Base-by-base conservation (phyloP, 2,329 filamentous ascomycete genomes). In the Cercospora citrullina region DNA sequence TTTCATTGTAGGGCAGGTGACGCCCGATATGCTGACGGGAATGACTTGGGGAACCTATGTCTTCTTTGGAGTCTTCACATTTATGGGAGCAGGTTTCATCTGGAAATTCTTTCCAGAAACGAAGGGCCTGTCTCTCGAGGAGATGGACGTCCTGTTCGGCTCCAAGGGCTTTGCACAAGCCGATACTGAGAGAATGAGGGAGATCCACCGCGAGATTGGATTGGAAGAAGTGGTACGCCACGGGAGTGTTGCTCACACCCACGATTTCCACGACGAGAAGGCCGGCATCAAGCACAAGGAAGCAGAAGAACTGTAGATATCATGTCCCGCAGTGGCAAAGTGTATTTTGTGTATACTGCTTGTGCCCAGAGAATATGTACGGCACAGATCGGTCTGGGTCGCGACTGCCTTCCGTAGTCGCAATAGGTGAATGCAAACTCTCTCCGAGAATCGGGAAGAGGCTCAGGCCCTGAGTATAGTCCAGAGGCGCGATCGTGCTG, bases 21-120 rank as follows among this genome's bases (percentile, higher is more conserved):
- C 90, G 0, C 90, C 90, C 0, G 86, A 90, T 67, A 89, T 92
- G 86, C 80, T 92, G 1, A 81, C 82, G 2, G 76, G 79, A 12
- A 90, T 92, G 63, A 86, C 82, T 0, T 92, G 91, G 69, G 90
- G 90, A 14, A 91, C 90, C 0, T 92, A 91, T 68, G 87, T 93
- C 64, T 80, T 92, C 14, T 92, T 92, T 67, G 90, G 90, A 0
- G 65, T 89, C 0, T 71, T 92, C 16, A 91, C 87, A 0, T 87
- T 85, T 65, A 70, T 89, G 0, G 89, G 89, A 3, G 88, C 87
- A 0, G 84, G 79, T 0, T 87, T 85, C 69, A 81, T 86, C 61
- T 84, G 76, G 75, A 83, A 83, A 72, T 84, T 86, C 0, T 83
- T 86, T 0, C 84, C 84, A 0, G 85, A 87, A 75, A 87, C 85